phyloP scores from a whole-genome alignment of 495 filamentous ascomycete species.

The Penicillium manginii region DNA sequence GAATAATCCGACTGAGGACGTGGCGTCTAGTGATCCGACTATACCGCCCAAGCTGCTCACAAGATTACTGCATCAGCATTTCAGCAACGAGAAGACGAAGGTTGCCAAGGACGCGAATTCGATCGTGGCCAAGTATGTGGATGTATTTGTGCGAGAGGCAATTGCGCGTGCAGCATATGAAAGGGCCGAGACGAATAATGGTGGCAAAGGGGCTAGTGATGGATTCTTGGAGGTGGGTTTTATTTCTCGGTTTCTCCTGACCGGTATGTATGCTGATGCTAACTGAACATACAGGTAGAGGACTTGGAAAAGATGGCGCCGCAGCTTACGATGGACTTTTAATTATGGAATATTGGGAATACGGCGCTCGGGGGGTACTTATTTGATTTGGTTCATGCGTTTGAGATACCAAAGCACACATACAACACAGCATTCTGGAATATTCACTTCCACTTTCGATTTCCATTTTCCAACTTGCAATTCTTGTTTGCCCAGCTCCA shows the following conservation, averaged over 20 bases:
- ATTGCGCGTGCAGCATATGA: constrained; percentile 79
- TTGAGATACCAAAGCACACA: constrained; percentile 15
- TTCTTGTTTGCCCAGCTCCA: neutral
- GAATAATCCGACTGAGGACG: constrained; percentile 30
- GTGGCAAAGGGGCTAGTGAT: constrained; percentile 40
- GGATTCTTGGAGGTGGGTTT: constrained; percentile 75
- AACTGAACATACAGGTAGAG: constrained; percentile 45
- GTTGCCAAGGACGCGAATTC: constrained; percentile 79
- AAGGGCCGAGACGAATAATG: constrained; percentile 52
- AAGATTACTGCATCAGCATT: constrained; percentile 76
- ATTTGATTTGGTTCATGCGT: constrained; percentile 10
- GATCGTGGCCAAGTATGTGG: constrained; percentile 83
- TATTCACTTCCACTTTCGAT: neutral
- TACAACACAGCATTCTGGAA: neutral
- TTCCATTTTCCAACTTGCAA: neutral
- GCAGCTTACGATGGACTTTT: constrained; percentile 89
- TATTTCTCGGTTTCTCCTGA: neutral
- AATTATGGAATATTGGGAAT: constrained; percentile 2
- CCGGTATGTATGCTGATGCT: neutral
- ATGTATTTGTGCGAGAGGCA: constrained; percentile 90
- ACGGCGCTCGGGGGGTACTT: constrained; percentile 20
- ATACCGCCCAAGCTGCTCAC: constrained; percentile 79
- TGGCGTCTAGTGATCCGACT: constrained; percentile 46
- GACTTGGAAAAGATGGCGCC: constrained; percentile 90
- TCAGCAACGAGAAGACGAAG: constrained; percentile 68